These are phyloP conservation scores for Marasmius fiardii DNA, from an alignment of 1,284 basidiomycete genomes.

Conservation along the genomic window DNA sequence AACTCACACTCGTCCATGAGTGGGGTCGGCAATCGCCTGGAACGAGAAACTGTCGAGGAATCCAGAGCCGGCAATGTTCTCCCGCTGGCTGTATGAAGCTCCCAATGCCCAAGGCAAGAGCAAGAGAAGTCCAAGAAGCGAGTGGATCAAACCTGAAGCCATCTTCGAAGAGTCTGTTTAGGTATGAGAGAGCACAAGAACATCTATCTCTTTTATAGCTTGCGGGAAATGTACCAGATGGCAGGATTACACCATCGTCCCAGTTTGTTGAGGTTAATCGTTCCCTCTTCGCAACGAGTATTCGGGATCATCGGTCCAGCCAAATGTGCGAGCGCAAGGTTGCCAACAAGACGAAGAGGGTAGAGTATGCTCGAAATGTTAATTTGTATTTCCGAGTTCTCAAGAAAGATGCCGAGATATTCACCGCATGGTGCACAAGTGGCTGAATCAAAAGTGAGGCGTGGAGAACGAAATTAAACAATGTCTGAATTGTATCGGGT, in stretches of 20 bases:
- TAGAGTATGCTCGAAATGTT: not conserved
- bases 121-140: not conserved
- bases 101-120: slow-evolving; percentile 3
- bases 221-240: not conserved
- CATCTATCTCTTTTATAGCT: not conserved
- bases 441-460: too few relatives aligned
- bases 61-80: slow-evolving; percentile 43
- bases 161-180: not conserved
- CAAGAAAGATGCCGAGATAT: too few relatives aligned
- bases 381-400: not conserved
- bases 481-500: too few relatives aligned
- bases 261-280: not conserved
- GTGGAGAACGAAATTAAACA: too few relatives aligned
- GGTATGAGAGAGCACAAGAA: not conserved
- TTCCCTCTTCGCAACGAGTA: not conserved
- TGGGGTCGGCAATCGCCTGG: slow-evolving; percentile 54
- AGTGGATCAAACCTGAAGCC: not conserved
- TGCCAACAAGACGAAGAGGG: not conserved
- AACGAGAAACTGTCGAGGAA: slow-evolving; percentile 51
- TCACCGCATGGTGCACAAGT: too few relatives aligned
- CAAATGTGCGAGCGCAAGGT: not conserved
- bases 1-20: slow-evolving; percentile 60
- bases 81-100: slow-evolving; percentile 38
- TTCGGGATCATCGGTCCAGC: not conserved
- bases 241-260: not conserved